phyloP scores from a whole-genome alignment of 1,284 basidiomycete genomes.

The Cystobasidium sp. region DNA sequence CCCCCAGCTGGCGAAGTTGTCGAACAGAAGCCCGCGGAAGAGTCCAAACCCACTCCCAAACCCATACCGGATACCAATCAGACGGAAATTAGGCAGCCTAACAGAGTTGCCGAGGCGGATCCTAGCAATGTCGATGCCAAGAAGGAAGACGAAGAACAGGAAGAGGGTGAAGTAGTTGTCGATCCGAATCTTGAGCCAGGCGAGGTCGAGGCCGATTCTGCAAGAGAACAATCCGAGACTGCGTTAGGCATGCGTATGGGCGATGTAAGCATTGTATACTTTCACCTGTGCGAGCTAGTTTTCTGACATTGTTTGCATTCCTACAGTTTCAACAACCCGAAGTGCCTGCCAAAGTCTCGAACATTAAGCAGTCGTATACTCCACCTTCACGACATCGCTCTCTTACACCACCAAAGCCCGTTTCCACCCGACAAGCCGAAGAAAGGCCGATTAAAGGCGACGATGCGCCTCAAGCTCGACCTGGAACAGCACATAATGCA shows the following conservation, averaged over 20 bases:
- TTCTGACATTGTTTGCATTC: not conserved
- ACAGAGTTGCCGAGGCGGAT: not conserved
- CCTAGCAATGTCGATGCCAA: not conserved
- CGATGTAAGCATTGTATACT: not conserved
- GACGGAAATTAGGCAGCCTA: not conserved
- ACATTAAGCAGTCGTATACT: constrained; percentile 6
- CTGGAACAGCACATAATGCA: not conserved
- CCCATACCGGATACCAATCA: not conserved
- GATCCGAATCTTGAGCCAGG: constrained; percentile 38
- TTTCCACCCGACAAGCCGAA: not conserved
- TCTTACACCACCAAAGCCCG: constrained; percentile 3
- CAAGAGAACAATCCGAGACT: not conserved
- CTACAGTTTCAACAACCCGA: constrained; percentile 2
- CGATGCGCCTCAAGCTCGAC: not conserved
- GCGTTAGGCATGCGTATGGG: constrained; percentile 23
- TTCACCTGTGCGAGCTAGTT: not conserved
- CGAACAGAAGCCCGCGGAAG: too few species aligned
- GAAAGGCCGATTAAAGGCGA: not conserved
- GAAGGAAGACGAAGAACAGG: constrained; percentile 20
- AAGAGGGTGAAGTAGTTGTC: constrained; percentile 35
- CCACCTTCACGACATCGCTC: constrained; percentile 12
- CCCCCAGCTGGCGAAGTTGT: too few species aligned
- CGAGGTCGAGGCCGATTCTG: constrained; percentile 17
- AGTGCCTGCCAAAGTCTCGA: not conserved
- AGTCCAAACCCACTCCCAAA: too few species aligned